These are phyloP conservation scores for Trifolium pratense DNA, from an alignment of 306 rosid genomes.

Conservation along the genomic window DNA sequence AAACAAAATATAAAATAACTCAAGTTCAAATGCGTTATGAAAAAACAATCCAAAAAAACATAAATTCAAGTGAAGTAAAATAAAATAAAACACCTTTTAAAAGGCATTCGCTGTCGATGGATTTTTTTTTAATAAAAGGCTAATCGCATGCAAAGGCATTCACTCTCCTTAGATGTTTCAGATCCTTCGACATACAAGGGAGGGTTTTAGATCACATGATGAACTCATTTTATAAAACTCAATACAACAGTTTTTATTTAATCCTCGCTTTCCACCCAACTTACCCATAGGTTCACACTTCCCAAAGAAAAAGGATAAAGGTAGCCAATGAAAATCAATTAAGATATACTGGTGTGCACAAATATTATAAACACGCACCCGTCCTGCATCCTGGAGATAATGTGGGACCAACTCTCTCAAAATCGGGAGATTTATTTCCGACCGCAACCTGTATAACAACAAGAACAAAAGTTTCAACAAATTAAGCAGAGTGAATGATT, in stretches of 20 bases:
- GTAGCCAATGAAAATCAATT: not conserved
- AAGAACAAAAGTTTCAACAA: conserved; percentile 38
- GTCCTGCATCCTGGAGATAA: conserved; percentile 91
- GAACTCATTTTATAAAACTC: conserved; percentile 6
- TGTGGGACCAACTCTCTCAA: conserved; percentile 96
- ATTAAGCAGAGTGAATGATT: not conserved
- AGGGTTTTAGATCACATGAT: conserved; percentile 2
- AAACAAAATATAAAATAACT: conserved; percentile 36
- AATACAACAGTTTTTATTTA: not conserved
- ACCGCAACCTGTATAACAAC: conserved; percentile 75
- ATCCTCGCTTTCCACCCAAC: conserved; percentile 22
- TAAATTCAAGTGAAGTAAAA: not conserved
- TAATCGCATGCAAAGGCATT: not conserved
- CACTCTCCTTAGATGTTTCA: conserved; percentile 19
- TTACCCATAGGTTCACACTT: conserved; percentile 24
- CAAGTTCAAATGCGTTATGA: not conserved
- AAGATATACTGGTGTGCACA: conserved; percentile 29
- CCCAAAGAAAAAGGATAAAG: conserved; percentile 21
- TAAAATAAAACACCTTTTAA: not conserved
- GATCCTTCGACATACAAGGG: conserved; percentile 25
- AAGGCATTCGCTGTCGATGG: not conserved
- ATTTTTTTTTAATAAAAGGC: not conserved
- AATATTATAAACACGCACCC: conserved; percentile 63
- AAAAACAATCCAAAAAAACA: conserved; percentile 29
- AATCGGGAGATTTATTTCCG: conserved; percentile 88